phyloP scores from a whole-genome alignment of 164 flowering plant genomes.

The Magnolia kwangsiensis region DNA sequence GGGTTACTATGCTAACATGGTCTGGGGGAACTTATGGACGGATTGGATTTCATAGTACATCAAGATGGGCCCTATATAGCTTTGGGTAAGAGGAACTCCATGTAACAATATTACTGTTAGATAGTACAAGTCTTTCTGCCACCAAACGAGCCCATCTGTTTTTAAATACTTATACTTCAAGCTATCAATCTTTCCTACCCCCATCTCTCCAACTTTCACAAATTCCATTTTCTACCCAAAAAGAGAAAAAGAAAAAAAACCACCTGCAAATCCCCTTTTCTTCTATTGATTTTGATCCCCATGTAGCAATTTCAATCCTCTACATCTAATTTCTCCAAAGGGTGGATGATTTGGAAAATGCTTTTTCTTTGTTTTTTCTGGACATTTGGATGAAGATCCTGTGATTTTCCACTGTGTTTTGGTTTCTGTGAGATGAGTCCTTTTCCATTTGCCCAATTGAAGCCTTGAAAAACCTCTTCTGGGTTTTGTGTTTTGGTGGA shows the following conservation, averaged over 20 bases:
- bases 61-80: too few relatives aligned
- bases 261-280: background rate
- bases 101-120: too few relatives aligned
- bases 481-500: constrained; percentile 11
- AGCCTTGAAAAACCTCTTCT: background rate
- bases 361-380: background rate
- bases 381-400: background rate
- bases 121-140: background rate
- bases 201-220: background rate
- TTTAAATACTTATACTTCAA: background rate
- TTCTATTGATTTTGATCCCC: background rate
- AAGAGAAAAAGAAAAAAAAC: background rate
- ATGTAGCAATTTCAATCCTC: background rate
- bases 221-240: background rate
- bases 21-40: too few relatives aligned
- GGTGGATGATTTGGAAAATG: constrained; percentile 10
- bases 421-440: background rate
- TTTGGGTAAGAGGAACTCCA: too few relatives aligned
- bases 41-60: too few relatives aligned
- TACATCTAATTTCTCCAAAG: background rate
- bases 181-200: background rate
- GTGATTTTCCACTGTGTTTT: background rate
- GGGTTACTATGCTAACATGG: too few relatives aligned
- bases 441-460: background rate
- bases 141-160: background rate